phyloP scores from a whole-genome alignment of 2,329 filamentous ascomycete genomes.

The Harringtonia lauricola region DNA sequence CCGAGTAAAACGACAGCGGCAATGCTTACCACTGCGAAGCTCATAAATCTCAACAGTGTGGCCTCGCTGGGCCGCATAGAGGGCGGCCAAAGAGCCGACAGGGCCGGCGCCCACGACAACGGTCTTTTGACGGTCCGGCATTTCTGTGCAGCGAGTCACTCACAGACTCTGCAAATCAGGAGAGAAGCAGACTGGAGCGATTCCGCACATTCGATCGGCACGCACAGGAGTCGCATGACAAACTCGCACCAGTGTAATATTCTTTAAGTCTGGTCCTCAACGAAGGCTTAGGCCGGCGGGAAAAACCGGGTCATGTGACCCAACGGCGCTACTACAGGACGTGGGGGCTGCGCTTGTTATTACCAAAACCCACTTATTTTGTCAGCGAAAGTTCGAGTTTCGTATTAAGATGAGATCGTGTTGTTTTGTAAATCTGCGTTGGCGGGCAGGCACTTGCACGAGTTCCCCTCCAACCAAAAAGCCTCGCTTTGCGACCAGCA shows the following conservation, averaged over 20 bases:
- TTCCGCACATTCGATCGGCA: too few relatives aligned
- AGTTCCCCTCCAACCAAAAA: too few relatives aligned
- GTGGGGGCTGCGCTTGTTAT: not conserved
- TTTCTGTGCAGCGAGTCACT: not conserved
- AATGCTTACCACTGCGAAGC: slow-evolving; percentile 62
- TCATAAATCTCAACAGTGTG: slow-evolving; percentile 92
- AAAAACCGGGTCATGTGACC: not conserved
- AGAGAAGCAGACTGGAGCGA: not conserved
- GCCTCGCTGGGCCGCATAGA: slow-evolving; percentile 84
- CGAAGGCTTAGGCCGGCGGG: not conserved
- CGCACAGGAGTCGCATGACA: slow-evolving; percentile 4
- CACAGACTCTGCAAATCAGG: not conserved
- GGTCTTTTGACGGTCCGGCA: slow-evolving; percentile 45
- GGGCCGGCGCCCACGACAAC: slow-evolving; percentile 87
- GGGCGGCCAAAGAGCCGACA: slow-evolving; percentile 79
- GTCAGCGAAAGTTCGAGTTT: too few relatives aligned
- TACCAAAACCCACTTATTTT: too few relatives aligned
- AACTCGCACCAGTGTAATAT: not conserved
- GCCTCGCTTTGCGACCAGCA: not conserved
- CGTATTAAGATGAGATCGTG: too few relatives aligned
- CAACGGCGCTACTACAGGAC: not conserved
- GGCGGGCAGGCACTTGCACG: too few relatives aligned
- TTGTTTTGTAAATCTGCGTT: too few relatives aligned
- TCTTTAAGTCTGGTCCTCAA: not conserved
- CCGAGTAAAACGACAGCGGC: not conserved